A percentile compares a stretch with the other conserved stretches of the same genome.
Conservation (phyloP, 2,329 filamentous ascomycete species). For the Apiospora rasikravindrae region DNA sequence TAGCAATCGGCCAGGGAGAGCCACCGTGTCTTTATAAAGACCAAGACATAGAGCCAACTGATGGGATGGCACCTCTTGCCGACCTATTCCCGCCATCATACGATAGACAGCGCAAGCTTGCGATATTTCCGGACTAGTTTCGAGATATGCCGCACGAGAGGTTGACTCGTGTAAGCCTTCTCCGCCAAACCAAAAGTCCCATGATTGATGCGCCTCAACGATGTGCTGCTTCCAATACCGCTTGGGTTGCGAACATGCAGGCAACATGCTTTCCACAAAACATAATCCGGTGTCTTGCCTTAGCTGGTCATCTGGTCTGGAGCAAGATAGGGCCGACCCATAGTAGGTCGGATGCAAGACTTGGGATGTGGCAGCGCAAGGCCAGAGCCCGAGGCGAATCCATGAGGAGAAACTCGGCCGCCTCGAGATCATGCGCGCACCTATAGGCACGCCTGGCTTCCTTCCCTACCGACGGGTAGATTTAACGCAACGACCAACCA, state of each 20-base stretch:
- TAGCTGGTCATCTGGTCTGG: neutral
- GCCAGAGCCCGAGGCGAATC: neutral
- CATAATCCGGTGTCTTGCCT: neutral
- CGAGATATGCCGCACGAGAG: constrained; percentile 8
- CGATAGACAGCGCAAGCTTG: neutral
- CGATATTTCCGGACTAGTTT: neutral
- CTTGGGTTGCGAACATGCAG: neutral
- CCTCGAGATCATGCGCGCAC: neutral
- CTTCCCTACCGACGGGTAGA: neutral
- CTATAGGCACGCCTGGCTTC: neutral
- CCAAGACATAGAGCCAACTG: neutral
- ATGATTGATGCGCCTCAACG: neutral
- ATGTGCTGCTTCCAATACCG: neutral
- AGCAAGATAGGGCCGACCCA: neutral
- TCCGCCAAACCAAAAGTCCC: constrained; percentile 6
- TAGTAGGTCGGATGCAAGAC: neutral
- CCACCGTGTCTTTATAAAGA: neutral
- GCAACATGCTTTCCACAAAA: neutral
- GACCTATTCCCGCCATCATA: neutral
- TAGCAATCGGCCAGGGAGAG: neutral
- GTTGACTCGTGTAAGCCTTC: neutral
- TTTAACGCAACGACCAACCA: neutral
- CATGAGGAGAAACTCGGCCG: neutral
- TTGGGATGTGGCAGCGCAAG: neutral
- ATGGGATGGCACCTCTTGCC: neutral